Evolutionary conservation across 1,139 yeast genomes (phyloP), one percentile per base, ranked within the genome.

Genomic region (Nadsonia starkeyi-henricii): DNA sequence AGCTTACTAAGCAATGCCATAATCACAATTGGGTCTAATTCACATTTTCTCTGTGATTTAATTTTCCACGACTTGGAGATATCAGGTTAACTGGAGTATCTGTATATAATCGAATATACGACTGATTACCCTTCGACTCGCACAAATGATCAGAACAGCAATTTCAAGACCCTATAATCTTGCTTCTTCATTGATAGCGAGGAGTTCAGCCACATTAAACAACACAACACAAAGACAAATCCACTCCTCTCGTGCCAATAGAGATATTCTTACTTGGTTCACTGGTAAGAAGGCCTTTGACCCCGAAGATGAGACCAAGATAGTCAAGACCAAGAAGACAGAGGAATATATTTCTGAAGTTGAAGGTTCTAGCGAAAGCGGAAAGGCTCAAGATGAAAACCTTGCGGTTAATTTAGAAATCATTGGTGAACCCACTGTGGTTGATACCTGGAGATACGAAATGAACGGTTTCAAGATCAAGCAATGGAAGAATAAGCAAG

Each of bases 261-360:
- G 39, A 13, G 39, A 33, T 33, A 5, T 33, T 33, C 39, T 33
- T 33, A 13, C 39, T 13, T 33, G 39, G 39, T 33, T 33, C 20
- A 17, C 36, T 28, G 23, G 41, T 15, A 47, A 47, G 46, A 44
- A 47, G 46, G 15, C 49, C n/a, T n/a, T 30, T 3, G 37, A 43
- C 4, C 49, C 49, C 12, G 44, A 30, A 20, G 20, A 42, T 39
- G 44, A 47, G 20, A 44, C 46, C 44, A 47, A 47, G 46, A 46
- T 47, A 21, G 44, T 47, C 41, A 47, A 47, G 21, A 17, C 44
- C 3, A 45, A 47, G 41, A 43, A 47, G 49, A 39, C 42, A 39
- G 39, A 42, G 19, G 43, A 46, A 37, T 4, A 19, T 1, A 45
- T 44, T n/a, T 46, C 45, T 44, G 48, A 46, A 18, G 45, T 8